Conservation (phyloP, 2,329 filamentous ascomycete species). For the Zymoseptoria tritici region DNA sequence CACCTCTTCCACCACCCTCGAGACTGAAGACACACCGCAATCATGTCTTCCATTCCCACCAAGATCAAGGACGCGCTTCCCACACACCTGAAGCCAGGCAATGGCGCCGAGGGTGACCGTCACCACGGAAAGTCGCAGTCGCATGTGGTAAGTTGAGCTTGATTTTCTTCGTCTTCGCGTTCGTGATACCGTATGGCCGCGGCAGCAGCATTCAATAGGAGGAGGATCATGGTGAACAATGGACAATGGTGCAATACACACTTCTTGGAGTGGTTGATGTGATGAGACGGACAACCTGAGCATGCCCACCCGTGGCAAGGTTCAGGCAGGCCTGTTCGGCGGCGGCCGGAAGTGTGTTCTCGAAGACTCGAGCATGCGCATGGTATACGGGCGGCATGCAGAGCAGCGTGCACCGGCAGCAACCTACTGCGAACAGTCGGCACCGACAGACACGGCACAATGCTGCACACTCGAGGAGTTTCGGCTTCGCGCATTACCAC, state of each 20-base stretch:
- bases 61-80: conserved; percentile 69
- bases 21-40: conserved; percentile 5
- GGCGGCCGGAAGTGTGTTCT: too few relatives aligned
- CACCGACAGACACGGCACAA: too few relatives aligned
- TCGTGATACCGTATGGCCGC: neutral
- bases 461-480: too few relatives aligned
- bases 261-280: too few relatives aligned
- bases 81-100: conserved; percentile 66
- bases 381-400: too few relatives aligned
- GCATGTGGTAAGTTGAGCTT: conserved; percentile 62
- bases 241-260: neutral
- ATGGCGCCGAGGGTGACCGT: conserved; percentile 43
- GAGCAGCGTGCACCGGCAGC: too few relatives aligned
- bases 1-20: conserved; percentile 4
- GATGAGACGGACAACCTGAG: too few relatives aligned
- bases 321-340: too few relatives aligned
- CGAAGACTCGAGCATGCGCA: too few relatives aligned
- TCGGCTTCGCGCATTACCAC: too few relatives aligned
- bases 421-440: too few relatives aligned
- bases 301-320: too few relatives aligned
- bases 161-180: neutral
- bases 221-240: neutral
- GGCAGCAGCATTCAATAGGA: conserved; percentile 4
- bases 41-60: conserved; percentile 55
- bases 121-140: conserved; percentile 81